Percentiles rank a stretch among this genome's conserved stretches.
phyloP scores from a whole-genome alignment of 83 land plant species.

The Picea engelmannii region DNA sequence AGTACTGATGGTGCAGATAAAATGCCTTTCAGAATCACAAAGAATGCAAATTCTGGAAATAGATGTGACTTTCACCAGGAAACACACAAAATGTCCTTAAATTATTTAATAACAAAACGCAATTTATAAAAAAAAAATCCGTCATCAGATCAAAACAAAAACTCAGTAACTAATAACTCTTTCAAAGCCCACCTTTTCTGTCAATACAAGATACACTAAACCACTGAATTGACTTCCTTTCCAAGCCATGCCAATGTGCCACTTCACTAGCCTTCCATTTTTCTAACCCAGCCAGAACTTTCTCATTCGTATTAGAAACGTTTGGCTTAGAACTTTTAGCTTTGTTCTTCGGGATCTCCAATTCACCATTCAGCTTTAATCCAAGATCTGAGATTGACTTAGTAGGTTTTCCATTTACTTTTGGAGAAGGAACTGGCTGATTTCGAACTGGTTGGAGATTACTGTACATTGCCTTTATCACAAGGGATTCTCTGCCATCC shows the following conservation, averaged over 20 bases:
- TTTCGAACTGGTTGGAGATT: constrained; percentile 25
- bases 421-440: constrained; percentile 21
- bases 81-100: neutral
- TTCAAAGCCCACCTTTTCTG: constrained; percentile 57
- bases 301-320: constrained; percentile 47
- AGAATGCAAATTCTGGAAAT: neutral
- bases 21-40: too few species aligned
- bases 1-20: neutral
- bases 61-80: neutral
- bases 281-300: constrained; percentile 69
- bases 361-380: constrained; percentile 37
- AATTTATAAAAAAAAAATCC: neutral
- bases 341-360: constrained; percentile 20
- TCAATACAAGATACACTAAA: constrained; percentile 70
- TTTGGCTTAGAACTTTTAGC: constrained; percentile 13
- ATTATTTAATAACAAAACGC: too few species aligned
- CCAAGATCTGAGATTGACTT: constrained; percentile 37
- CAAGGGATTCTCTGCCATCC: constrained; percentile 20
- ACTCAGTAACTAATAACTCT: neutral
- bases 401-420: constrained; percentile 64
- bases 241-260: constrained; percentile 69
- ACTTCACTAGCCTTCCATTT: constrained; percentile 76
- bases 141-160: neutral
- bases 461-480: constrained; percentile 6
- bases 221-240: constrained; percentile 81